Conservation (phyloP, 208 protist genomes). For the Leishmania guyanensis region DNA sequence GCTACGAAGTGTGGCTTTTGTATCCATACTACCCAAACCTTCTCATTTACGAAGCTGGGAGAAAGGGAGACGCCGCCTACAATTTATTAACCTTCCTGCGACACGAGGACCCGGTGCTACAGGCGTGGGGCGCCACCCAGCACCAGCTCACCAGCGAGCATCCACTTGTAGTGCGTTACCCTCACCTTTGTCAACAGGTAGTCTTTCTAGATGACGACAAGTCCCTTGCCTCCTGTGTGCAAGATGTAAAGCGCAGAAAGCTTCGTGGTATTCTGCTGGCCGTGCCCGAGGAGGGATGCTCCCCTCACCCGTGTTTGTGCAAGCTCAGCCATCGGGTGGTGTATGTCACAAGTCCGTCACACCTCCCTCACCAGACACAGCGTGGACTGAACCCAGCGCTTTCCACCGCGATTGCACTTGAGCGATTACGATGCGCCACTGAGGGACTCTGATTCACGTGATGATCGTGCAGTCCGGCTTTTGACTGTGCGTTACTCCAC, state of each 20-base stretch:
- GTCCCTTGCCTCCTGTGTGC: constrained; percentile 32
- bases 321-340: constrained; percentile 34
- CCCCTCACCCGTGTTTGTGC: constrained; percentile 46
- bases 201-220: constrained; percentile 63
- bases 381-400: constrained; percentile 72
- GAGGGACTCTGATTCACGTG: background rate
- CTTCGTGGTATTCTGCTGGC: constrained; percentile 66
- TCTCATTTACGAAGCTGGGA: constrained; percentile 26
- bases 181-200: constrained; percentile 29
- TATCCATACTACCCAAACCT: constrained; percentile 84
- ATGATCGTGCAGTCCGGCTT: background rate
- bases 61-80: background rate
- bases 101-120: constrained; percentile 35
- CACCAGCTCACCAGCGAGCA: constrained; percentile 43
- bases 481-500: background rate
- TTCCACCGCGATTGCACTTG: constrained; percentile 62
- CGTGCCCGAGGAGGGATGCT: constrained; percentile 67
- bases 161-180: constrained; percentile 36
- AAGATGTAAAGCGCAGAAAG: constrained; percentile 18
- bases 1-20: constrained; percentile 67
- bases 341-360: constrained; percentile 44
- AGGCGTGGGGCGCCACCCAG: constrained; percentile 32
- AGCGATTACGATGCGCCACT: constrained; percentile 50
- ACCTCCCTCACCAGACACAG: constrained; percentile 42
- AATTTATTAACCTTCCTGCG: constrained; percentile 44